Conservation (phyloP, 2,329 filamentous ascomycete genomes). For the Arthrobotrys sinensis region DNA sequence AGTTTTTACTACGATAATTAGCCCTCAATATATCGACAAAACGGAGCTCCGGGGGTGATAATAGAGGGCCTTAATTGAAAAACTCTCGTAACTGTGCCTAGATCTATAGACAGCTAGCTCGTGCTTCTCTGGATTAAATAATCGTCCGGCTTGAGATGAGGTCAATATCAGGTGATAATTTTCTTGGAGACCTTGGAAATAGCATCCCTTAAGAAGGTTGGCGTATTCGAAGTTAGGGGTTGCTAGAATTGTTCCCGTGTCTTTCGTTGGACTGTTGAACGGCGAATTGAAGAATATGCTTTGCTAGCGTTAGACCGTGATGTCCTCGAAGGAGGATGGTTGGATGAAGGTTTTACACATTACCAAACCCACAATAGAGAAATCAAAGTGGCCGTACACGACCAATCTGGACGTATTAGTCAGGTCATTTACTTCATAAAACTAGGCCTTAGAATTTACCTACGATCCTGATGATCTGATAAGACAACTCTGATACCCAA, state of each 20-base stretch:
- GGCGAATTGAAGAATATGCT: background rate
- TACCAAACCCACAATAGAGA: background rate
- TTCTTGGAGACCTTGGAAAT: background rate
- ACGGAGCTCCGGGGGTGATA: background rate
- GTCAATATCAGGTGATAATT: background rate
- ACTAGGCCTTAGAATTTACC: background rate
- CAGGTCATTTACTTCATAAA: conserved; percentile 4
- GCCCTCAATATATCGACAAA: background rate
- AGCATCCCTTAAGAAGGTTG: background rate
- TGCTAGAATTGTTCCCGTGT: background rate
- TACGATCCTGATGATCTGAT: conserved; percentile 19
- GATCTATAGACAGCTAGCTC: background rate
- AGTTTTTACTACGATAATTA: background rate
- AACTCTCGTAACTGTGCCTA: background rate
- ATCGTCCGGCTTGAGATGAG: background rate
- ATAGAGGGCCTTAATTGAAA: background rate
- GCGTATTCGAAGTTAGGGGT: background rate
- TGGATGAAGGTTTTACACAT: background rate
- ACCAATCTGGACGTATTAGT: conserved; percentile 7
- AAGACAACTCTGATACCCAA: conserved; percentile 11
- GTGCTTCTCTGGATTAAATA: background rate
- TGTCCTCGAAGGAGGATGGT: conserved; percentile 1
- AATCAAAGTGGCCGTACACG: background rate
- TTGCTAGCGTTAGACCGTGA: background rate
- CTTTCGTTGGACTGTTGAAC: background rate